Evolutionary conservation across 1,284 basidiomycete species (phyloP), one percentile per base, ranked within the genome.

Genomic region (Moniliophthora roreri): DNA sequence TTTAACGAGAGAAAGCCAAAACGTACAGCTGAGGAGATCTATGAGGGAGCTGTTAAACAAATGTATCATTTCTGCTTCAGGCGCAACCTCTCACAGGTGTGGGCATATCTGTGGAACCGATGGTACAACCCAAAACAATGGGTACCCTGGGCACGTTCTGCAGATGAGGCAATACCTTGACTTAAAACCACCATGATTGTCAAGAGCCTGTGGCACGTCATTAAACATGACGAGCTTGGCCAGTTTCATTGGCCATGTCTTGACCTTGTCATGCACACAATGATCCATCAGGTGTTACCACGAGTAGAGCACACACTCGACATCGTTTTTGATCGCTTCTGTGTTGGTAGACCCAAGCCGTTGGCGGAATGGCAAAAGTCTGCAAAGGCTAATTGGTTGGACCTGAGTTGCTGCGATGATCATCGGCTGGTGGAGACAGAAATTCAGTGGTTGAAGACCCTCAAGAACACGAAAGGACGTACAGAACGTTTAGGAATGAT

Each of bases 181-280:
- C 55, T 67, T 1, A 51, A 62, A 2, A 73, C 68, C 0, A 73
- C 67, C 0, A 73, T 73, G 68, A 62, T 50, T 26, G 63, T 66
- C 8, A 67, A 72, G 50, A 72, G 69, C 48, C 65, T 66, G 52
- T 72, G 69, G 70, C 28, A 11, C 7, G 28, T 32, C 28, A 32
- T 32, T 11, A 32, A 32, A 11, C 28, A 18, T 21, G 18, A 24
- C 23, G 42, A 45, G 6, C 24, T 45, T n/a, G 18, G 10, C 5
- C 42, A 45, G 26, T 45, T 10, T 26, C 18, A 45, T n/a, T 20
- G 42, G 9, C 42, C 42, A 23, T 20, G 42, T 6, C 23, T 45
- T 18, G 42, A 45, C 26, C 42, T 45, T 24, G 42, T 45, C 6
- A 45, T 20, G 10, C 24, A 45, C n/a, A 26, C 23, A 10, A 9